These are phyloP conservation scores for Achaetomium macrosporum DNA, from an alignment of 2,329 filamentous ascomycete genomes.

Conservation along the genomic window DNA sequence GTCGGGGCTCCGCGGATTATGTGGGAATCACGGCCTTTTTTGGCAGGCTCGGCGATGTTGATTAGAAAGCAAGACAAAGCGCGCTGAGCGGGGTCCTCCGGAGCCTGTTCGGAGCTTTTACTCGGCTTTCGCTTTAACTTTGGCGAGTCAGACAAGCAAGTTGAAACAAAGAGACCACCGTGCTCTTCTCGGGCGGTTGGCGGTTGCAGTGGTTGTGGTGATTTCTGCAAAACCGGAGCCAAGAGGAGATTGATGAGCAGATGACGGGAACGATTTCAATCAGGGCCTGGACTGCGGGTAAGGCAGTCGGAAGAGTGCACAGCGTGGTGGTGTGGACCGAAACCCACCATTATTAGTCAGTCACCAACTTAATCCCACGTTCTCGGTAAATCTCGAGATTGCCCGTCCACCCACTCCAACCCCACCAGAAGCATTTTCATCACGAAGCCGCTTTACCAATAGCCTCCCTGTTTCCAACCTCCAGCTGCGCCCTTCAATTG, in stretches of 20 bases:
- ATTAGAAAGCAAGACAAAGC: slow-evolving; percentile 14
- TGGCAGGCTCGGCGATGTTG: slow-evolving; percentile 10
- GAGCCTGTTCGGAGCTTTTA: background rate
- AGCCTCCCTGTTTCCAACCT: background rate
- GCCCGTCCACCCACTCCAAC: slow-evolving; percentile 16
- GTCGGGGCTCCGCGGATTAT: slow-evolving; percentile 1
- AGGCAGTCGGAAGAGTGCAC: slow-evolving; percentile 6
- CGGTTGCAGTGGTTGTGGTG: background rate
- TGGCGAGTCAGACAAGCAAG: background rate
- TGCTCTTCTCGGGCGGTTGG: background rate
- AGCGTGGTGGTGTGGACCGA: slow-evolving; percentile 17
- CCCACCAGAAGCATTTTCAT: slow-evolving; percentile 16
- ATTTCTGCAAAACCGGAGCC: background rate
- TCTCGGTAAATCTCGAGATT: slow-evolving; percentile 22
- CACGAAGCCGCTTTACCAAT: slow-evolving; percentile 21
- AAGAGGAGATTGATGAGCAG: slow-evolving; percentile 5
- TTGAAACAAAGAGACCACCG: slow-evolving; percentile 12
- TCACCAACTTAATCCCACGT: slow-evolving; percentile 19
- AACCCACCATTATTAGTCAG: slow-evolving; percentile 25
- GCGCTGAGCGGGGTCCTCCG: slow-evolving; percentile 13
- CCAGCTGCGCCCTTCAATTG: background rate
- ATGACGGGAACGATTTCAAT: slow-evolving; percentile 15
- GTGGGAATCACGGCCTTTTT: slow-evolving; percentile 3
- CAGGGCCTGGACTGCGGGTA: background rate
- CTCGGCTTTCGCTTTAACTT: slow-evolving; percentile 16